phyloP scores from a whole-genome alignment of 345 rosid genomes.

The Aethionema arabicum region DNA sequence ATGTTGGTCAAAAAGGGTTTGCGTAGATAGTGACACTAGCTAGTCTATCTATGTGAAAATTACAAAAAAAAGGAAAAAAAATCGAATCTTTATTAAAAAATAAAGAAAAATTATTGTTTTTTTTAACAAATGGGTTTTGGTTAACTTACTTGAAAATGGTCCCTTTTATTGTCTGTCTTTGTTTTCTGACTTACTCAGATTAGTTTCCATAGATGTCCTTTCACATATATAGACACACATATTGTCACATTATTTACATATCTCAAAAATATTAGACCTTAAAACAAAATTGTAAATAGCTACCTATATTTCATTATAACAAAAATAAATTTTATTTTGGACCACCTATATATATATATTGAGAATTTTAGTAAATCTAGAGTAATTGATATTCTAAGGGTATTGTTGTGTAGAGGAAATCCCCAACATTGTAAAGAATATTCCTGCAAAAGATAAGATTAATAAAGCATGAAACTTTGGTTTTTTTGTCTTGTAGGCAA shows the following conservation, averaged over 20 bases:
- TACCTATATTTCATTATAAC: not conserved
- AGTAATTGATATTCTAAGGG: constrained; percentile 10
- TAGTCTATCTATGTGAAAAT: constrained; percentile 30
- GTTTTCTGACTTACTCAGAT: constrained; percentile 38
- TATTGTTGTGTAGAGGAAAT: constrained; percentile 21
- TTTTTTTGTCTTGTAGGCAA: not conserved
- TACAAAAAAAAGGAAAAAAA: constrained; percentile 11
- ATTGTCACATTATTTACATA: not conserved
- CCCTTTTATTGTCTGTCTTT: constrained; percentile 36
- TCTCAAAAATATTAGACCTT: not conserved
- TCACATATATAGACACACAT: constrained; percentile 28
- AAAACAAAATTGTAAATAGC: not conserved
- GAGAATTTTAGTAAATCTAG: not conserved
- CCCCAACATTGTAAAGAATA: constrained; percentile 36
- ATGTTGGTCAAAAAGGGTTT: constrained; percentile 36
- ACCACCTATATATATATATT: not conserved
- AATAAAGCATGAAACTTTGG: constrained; percentile 32
- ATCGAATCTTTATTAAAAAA: constrained; percentile 31
- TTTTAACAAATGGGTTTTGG: constrained; percentile 25
- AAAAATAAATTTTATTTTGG: not conserved
- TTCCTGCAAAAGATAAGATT: constrained; percentile 29
- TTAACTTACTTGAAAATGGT: constrained; percentile 36
- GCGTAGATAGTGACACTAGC: constrained; percentile 42
- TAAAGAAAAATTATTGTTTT: not conserved
- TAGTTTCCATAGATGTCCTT: constrained; percentile 32